Conservation (phyloP, 495 filamentous ascomycete species). For the Sphaerosporella brunnea region DNA sequence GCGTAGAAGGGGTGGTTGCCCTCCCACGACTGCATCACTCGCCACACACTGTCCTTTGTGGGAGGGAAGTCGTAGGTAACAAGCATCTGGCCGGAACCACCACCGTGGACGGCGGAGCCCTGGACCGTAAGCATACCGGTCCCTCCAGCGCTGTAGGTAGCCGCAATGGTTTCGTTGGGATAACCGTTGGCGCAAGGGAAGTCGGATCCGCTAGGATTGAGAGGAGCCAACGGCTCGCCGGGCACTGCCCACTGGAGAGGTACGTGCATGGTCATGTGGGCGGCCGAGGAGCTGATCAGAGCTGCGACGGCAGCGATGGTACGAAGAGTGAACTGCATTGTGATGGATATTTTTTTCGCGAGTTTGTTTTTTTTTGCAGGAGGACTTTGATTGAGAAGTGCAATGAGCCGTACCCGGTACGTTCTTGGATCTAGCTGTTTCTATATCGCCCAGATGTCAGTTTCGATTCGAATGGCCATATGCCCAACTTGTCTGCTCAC, state of each 20-base stretch:
- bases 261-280: constrained; percentile 53
- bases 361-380: neutral
- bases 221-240: constrained; percentile 31
- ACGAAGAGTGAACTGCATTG: constrained; percentile 32
- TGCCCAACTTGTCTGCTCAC: neutral
- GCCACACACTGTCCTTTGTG: constrained; percentile 32
- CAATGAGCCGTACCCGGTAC: constrained; percentile 3
- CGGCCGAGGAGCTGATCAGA: constrained; percentile 29
- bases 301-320: constrained; percentile 34
- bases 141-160: constrained; percentile 37
- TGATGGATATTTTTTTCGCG: constrained; percentile 14
- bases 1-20: constrained; percentile 66
- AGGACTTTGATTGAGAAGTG: neutral
- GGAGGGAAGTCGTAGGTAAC: constrained; percentile 56
- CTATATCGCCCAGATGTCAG: too few relatives aligned
- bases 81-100: constrained; percentile 72
- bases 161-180: constrained; percentile 9
- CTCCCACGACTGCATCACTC: constrained; percentile 37
- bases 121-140: constrained; percentile 37
- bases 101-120: constrained; percentile 56
- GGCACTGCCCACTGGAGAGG: constrained; percentile 44
- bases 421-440: neutral
- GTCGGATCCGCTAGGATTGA: constrained; percentile 40
- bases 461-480: neutral
- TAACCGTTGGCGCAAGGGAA: constrained; percentile 56